Percentiles rank a stretch among this genome's conserved stretches.
phyloP scores from a whole-genome alignment of 2,329 filamentous ascomycete species.

The Pyrenophora seminiperda region DNA sequence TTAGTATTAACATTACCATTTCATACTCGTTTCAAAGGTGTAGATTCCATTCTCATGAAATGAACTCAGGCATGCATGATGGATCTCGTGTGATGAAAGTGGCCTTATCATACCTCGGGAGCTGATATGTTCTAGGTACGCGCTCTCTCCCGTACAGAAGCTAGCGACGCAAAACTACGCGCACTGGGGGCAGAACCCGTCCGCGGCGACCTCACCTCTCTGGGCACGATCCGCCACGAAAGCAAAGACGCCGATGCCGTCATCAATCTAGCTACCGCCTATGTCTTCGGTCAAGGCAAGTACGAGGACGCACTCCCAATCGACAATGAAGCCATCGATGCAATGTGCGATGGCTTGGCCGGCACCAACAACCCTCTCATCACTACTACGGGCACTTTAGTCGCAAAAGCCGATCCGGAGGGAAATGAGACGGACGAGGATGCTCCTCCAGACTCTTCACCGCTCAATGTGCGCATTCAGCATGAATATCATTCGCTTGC shows the following conservation, averaged over 20 bases:
- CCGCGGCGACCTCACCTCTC: constrained; percentile 49
- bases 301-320: constrained; percentile 19
- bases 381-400: constrained; percentile 43
- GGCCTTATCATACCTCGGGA: too few relatives aligned
- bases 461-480: neutral
- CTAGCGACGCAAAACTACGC: constrained; percentile 45
- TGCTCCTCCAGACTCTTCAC: constrained; percentile 14
- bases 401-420: constrained; percentile 27
- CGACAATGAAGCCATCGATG: constrained; percentile 39
- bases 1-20: constrained; percentile 21
- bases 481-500: constrained; percentile 11
- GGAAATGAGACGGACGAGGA: constrained; percentile 41
- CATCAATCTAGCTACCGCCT: constrained; percentile 25
- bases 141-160: constrained; percentile 50
- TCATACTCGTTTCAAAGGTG: too few relatives aligned
- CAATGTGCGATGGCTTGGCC: constrained; percentile 45
- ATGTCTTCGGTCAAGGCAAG: constrained; percentile 12
- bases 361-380: constrained; percentile 48
- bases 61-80: too few relatives aligned
- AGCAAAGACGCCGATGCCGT: constrained; percentile 52
- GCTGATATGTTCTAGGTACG: neutral
- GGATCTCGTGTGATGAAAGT: neutral
- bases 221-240: constrained; percentile 48
- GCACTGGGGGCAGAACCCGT: constrained; percentile 48
- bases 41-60: too few relatives aligned